Base-by-base conservation (phyloP, 2,329 filamentous ascomycete genomes). In the Claviceps spartinae region DNA sequence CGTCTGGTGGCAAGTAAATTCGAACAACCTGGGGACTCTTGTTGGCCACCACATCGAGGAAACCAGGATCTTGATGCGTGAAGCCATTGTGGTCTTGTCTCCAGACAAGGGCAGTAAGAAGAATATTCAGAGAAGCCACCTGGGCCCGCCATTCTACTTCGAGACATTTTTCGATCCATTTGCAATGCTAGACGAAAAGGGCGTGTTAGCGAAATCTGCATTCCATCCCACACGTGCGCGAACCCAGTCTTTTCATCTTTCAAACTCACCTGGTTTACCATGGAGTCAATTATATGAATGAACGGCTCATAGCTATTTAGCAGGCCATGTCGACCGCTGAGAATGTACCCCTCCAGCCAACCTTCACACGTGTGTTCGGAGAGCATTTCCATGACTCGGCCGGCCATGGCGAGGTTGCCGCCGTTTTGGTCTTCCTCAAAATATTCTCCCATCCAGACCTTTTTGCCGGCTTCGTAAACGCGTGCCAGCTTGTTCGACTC, bases 231-330 rank as follows among this genome's bases (percentile, higher is more conserved):
- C 30, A 9, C 30, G 30, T 34, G 30, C 30, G 9, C 30, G 9
- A 4, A 34, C 11, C 30, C 9, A 11, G 9, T 34, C 3, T 11
- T 11, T 34, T 11, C 9, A 34, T 26, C 8, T 34, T 22, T 42
- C 9, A 34, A 34, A 4, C 67, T 50, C 65, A 73, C 71, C 64
- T 88, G 85, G 65, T 88, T 88, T 54, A 90, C 85, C 85, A 90
- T 90, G 1, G 83, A 87, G 66, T 89, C 85, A 60, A 90, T 88
- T 60, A 90, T 80, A 62, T 89, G 85, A 54, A 89, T 86, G 63
- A 90, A 90, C 0, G 85, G 84, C 65, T 90, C 86, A 68, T 90
- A 90, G 63, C 81, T 85, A 74, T 88, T 89, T 54, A 90, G 76
- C 54, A 90, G 64, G 13, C 86, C 85, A 57, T 89, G 85, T 5